Evolutionary conservation across 2,329 filamentous ascomycete species (phyloP).

Genomic region (Paracorniculantispora psalliotae): DNA sequence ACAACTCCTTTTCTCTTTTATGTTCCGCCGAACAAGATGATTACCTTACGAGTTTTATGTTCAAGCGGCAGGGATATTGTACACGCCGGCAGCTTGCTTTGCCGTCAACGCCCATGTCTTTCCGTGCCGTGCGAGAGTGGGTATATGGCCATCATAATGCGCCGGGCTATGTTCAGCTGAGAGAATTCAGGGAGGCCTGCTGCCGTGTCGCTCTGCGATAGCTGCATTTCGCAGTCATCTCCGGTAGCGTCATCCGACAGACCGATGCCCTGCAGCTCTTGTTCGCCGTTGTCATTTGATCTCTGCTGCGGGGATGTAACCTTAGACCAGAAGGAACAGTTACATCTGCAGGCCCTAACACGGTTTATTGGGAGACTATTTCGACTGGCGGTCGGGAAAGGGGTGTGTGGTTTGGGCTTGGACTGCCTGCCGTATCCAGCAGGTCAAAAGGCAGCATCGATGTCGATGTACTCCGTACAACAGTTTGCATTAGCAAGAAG

Average conservation of each 20-base stretch:
- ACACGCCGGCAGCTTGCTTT: neutral
- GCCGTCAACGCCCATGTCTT: neutral
- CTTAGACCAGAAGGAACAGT: neutral
- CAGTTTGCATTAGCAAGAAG: neutral
- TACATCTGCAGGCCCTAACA: neutral
- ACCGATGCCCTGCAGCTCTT: neutral
- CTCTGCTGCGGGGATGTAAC: neutral
- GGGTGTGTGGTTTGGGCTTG: neutral
- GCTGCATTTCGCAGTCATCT: constrained; percentile 5
- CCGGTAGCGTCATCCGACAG: constrained; percentile 9
- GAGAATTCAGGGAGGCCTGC: neutral
- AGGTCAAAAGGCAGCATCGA: neutral
- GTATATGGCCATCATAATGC: neutral
- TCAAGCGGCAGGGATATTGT: neutral
- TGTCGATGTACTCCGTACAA: neutral
- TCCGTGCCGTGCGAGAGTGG: neutral
- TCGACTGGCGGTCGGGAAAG: neutral
- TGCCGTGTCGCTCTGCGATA: neutral
- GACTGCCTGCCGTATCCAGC: neutral
- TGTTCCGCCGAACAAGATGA: neutral
- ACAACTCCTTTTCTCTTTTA: neutral
- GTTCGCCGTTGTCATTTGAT: constrained; percentile 6
- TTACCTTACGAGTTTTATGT: neutral
- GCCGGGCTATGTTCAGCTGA: neutral
- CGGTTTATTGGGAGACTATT: neutral